Base-by-base conservation (phyloP, 352 stramenopile genomes). In the Pythium vanterpoolii region DNA sequence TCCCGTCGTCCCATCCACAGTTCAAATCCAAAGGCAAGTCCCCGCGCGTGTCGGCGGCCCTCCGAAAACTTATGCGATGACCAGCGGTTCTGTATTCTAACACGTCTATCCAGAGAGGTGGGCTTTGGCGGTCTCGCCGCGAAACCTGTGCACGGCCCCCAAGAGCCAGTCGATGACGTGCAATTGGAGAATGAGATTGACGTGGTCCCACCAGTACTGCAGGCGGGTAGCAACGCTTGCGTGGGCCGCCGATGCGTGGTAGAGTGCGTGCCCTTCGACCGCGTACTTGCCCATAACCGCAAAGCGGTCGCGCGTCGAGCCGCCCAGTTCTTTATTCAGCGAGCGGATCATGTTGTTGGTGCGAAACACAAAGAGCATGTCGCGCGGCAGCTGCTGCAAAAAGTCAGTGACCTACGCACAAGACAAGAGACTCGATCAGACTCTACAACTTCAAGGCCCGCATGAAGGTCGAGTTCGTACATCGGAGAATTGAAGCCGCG, bases 281-380 rank as follows among this genome's bases (percentile, higher is more conserved):
- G 84, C 82, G 49, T 86, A 92, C 45, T 81, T 76, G 26, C 79
- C 84, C 74, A 91, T 91, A 27, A 88, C 72, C 0, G 77, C 70
- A 46, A 94, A 94, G 16, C 84, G 71, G 40, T 92, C 80, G n/a
- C 81, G 74, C 0, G 77, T 92, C 4, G 83, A 88, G 10, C 88
- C 86, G 33, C 86, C 86, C 0, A 95, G 64, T 21, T 93, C 83
- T 51, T 96, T 95, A 71, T 97, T 97, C 23, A 97, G 68, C 23
- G 82, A 73, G 6, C 90, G 86, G 40, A 96, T 87, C 76, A 97
- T 93, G 60, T 96, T 96, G 68, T 92, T 96, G 21, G 85, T 96
- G 28, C 88, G 85, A 43, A 96, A 91, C 18, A 97, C 83, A 53
- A 96, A 97, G 14, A 96, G 60, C 82, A 97, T 94, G 54, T 97